These are phyloP conservation scores for Lecanosticta acicola DNA, from an alignment of 2,329 filamentous ascomycete genomes.

Conservation along the genomic window DNA sequence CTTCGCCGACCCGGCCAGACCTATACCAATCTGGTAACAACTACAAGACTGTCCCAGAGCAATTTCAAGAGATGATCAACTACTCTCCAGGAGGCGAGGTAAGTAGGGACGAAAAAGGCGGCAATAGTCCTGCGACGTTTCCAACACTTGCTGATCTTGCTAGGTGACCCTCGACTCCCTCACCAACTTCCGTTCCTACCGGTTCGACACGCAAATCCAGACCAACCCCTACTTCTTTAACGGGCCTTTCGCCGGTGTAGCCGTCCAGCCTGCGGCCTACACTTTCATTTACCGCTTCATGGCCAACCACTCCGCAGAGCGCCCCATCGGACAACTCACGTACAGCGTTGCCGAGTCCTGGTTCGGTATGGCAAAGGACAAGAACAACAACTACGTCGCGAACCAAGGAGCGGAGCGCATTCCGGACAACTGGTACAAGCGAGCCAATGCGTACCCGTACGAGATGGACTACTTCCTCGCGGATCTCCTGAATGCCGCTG, in stretches of 20 bases:
- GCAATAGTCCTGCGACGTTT: no score
- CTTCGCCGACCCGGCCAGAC: slow-evolving; percentile 31
- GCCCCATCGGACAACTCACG: slow-evolving; percentile 22
- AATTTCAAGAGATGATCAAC: slow-evolving; percentile 30
- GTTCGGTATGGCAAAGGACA: slow-evolving; percentile 21
- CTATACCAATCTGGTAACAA: slow-evolving; percentile 29
- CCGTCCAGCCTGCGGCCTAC: slow-evolving; percentile 21
- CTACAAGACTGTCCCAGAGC: slow-evolving; percentile 20
- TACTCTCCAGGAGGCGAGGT: slow-evolving; percentile 16
- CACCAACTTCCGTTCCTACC: slow-evolving; percentile 17
- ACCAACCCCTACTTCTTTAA: slow-evolving; percentile 31
- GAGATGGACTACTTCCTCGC: slow-evolving; percentile 28
- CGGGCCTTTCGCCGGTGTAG: slow-evolving; percentile 21
- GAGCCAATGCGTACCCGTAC: slow-evolving; percentile 28
- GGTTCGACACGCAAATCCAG: slow-evolving; percentile 22
- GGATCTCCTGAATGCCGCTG: slow-evolving; percentile 20
- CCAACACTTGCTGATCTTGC: no score
- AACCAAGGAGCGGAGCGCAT: slow-evolving; percentile 23
- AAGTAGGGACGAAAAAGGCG: no score
- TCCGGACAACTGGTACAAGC: slow-evolving; percentile 29
- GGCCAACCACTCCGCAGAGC: slow-evolving; percentile 21
- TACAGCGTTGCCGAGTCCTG: slow-evolving; percentile 20
- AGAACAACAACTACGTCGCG: slow-evolving; percentile 18
- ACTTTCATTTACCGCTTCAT: slow-evolving; percentile 25
- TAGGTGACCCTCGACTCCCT: slow-evolving; percentile 12